phyloP scores from a whole-genome alignment of 2,329 filamentous ascomycete species.

The Cladosporium austrohemisphaericum region DNA sequence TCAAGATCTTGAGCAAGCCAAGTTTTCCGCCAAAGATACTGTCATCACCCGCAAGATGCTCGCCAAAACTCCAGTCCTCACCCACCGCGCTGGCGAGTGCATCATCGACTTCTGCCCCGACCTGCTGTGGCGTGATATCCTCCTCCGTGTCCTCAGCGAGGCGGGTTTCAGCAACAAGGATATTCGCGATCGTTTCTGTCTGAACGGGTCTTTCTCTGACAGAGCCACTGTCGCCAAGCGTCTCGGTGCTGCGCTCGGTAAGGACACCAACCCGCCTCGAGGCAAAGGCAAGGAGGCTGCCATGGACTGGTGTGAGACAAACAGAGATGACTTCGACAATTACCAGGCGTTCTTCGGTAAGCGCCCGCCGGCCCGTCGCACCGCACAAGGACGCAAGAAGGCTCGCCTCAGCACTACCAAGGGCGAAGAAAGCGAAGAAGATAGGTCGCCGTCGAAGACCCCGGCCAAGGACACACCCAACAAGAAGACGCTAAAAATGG shows the following conservation, averaged over 20 bases:
- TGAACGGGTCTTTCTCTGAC: conserved; percentile 34
- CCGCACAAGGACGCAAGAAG: conserved; percentile 22
- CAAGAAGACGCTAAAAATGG: conserved; percentile 18
- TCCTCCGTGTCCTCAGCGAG: conserved; percentile 34
- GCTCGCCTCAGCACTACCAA: not conserved
- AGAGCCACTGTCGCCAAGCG: conserved; percentile 36
- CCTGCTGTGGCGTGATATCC: conserved; percentile 31
- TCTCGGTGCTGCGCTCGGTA: conserved; percentile 32
- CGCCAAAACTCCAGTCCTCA: conserved; percentile 25
- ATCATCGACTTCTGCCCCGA: conserved; percentile 37
- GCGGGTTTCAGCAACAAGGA: conserved; percentile 32
- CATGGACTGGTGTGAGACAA: conserved; percentile 25
- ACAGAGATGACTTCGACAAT: conserved; percentile 26
- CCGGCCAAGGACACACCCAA: conserved; percentile 13
- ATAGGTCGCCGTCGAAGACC: conserved; percentile 2
- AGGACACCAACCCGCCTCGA: conserved; percentile 31
- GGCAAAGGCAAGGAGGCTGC: conserved; percentile 21
- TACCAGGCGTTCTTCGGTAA: conserved; percentile 29
- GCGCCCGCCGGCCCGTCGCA: conserved; percentile 26
- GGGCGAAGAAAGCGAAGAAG: conserved; percentile 11
- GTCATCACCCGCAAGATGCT: conserved; percentile 33
- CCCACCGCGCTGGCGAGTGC: conserved; percentile 30
- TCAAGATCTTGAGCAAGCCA: conserved; percentile 29
- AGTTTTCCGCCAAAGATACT: conserved; percentile 32
- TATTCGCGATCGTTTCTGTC: conserved; percentile 32